Evolutionary conservation across 768 basidiomycete genomes (phyloP).

Genomic region (Leccinum pellstonianum): DNA sequence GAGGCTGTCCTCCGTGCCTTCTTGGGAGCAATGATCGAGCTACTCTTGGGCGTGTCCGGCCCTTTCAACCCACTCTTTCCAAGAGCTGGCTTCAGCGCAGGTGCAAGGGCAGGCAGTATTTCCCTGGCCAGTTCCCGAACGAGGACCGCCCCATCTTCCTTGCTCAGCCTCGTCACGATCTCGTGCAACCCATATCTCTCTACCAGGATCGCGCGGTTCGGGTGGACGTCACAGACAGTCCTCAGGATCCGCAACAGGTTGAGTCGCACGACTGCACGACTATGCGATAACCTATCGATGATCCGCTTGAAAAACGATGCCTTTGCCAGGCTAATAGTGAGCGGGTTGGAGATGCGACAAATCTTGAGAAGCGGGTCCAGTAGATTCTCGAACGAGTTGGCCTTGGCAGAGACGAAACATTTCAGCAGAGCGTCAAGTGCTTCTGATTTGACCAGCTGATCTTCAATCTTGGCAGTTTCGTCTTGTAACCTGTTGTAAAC

Average conservation of each 20-base stretch:
- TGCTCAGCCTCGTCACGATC: slow-evolving; percentile 77
- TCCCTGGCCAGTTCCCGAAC: slow-evolving; percentile 87
- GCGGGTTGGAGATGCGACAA: slow-evolving; percentile 68
- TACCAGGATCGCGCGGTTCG: slow-evolving; percentile 78
- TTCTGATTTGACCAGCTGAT: slow-evolving; percentile 68
- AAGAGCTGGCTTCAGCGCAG: slow-evolving; percentile 59
- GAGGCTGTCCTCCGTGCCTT: slow-evolving; percentile 67
- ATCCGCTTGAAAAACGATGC: slow-evolving; percentile 85
- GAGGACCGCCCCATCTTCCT: slow-evolving; percentile 86
- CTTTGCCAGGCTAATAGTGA: slow-evolving; percentile 78
- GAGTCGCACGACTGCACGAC: slow-evolving; percentile 83
- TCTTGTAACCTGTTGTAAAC: slow-evolving; percentile 77
- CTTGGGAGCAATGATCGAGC: slow-evolving; percentile 55
- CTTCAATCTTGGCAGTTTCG: slow-evolving; percentile 91
- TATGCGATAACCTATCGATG: slow-evolving; percentile 73
- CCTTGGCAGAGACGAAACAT: slow-evolving; percentile 83
- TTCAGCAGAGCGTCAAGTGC: slow-evolving; percentile 67
- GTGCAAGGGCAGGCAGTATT: slow-evolving; percentile 74
- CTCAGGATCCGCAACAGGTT: slow-evolving; percentile 85
- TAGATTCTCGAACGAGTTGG: slow-evolving; percentile 88
- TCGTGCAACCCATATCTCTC: slow-evolving; percentile 79
- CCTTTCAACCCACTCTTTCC: slow-evolving; percentile 33
- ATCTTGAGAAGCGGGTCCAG: slow-evolving; percentile 93
- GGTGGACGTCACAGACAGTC: slow-evolving; percentile 86
- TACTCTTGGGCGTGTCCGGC: slow-evolving; percentile 38